phyloP scores from a whole-genome alignment of 139 green algal genomes.

The Nannochloris sp. region DNA sequence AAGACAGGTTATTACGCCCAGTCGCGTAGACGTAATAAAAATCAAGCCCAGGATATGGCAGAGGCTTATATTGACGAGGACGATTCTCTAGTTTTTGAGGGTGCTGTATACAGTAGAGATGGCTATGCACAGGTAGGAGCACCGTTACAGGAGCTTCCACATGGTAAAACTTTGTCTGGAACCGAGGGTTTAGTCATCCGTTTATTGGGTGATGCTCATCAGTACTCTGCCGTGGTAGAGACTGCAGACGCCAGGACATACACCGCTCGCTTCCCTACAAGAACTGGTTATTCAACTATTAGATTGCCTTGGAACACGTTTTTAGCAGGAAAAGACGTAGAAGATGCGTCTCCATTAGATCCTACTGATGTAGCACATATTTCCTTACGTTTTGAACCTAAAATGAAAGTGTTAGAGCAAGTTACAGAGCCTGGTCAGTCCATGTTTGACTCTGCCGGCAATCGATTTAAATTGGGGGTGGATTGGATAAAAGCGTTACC shows the following conservation, averaged over 20 bases:
- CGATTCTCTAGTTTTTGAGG: conserved; percentile 53
- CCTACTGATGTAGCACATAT: conserved; percentile 25
- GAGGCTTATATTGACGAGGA: conserved; percentile 27
- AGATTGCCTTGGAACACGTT: conserved; percentile 84
- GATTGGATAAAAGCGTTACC: conserved; percentile 77
- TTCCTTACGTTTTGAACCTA: conserved; percentile 47
- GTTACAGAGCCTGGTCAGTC: conserved; percentile 17
- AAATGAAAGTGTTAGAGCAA: conserved; percentile 18
- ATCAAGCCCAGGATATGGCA: conserved; percentile 10
- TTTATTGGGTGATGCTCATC: conserved; percentile 70
- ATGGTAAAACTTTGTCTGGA: conserved; percentile 15
- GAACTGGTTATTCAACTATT: conserved; percentile 51
- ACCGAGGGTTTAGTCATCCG: conserved; percentile 78
- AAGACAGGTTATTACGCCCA: not conserved
- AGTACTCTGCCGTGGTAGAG: conserved; percentile 66
- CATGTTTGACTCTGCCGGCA: conserved; percentile 17
- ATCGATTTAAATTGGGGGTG: conserved; percentile 50
- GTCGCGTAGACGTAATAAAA: conserved; percentile 2
- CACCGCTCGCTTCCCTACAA: conserved; percentile 53
- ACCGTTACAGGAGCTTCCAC: conserved; percentile 2
- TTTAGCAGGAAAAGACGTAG: conserved; percentile 23
- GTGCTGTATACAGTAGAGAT: conserved; percentile 43
- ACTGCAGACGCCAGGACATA: conserved; percentile 40
- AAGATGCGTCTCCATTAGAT: not conserved
- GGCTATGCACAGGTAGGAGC: conserved; percentile 39